phyloP scores from a whole-genome alignment of 164 flowering plant genomes.

The Magnolia changhungtana region DNA sequence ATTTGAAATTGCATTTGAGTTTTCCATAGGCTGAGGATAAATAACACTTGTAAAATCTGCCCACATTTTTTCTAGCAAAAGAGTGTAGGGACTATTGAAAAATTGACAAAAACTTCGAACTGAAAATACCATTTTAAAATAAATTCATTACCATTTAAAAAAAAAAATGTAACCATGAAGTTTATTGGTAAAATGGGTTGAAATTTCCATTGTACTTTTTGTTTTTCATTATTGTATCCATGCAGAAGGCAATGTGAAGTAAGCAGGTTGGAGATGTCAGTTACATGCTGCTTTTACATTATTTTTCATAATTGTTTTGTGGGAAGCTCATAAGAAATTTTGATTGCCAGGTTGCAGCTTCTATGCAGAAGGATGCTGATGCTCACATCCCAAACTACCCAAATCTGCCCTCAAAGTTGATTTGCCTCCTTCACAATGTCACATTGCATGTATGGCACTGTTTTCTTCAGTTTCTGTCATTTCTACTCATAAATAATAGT shows the following conservation, averaged over 20 bases:
- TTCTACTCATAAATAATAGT: neutral
- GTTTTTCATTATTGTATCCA: neutral
- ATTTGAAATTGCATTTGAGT: no score
- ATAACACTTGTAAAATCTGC: no score
- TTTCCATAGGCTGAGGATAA: no score
- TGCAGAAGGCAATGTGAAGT: neutral
- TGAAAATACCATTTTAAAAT: no score
- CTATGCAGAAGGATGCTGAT: constrained; percentile 90
- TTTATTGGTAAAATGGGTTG: no score
- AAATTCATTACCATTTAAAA: no score
- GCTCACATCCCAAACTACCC: constrained; percentile 93
- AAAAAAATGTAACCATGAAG: no score
- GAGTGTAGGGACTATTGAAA: no score
- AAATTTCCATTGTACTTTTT: neutral
- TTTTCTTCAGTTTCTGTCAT: neutral
- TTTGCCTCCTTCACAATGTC: constrained; percentile 87
- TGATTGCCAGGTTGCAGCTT: constrained; percentile 86
- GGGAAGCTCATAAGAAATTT: neutral
- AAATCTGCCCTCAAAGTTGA: constrained; percentile 78
- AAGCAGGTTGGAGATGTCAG: neutral
- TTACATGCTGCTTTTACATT: neutral
- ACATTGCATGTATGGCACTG: constrained; percentile 70
- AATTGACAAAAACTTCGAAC: no score
- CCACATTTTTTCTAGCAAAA: no score
- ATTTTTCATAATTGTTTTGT: neutral